Conservation (phyloP, 495 filamentous ascomycete species). For the Penicillium soppii region DNA sequence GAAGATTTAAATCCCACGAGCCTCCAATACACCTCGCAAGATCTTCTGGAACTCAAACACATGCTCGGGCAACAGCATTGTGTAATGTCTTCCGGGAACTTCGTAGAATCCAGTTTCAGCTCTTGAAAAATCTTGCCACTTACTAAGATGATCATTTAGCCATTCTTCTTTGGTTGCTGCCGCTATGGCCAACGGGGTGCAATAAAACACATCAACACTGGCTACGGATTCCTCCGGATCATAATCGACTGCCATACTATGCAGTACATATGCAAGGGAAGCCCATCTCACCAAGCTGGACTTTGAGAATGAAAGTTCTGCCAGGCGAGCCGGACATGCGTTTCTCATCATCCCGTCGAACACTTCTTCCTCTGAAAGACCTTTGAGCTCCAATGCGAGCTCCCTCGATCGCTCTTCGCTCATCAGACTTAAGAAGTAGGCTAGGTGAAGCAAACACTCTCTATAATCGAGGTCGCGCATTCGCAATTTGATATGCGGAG, state of each 20-base stretch:
- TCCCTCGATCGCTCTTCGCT: slow-evolving; percentile 30
- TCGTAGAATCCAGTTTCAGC: slow-evolving; percentile 9
- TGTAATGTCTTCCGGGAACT: slow-evolving; percentile 26
- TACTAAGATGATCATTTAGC: slow-evolving; percentile 34
- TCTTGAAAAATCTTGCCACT: slow-evolving; percentile 44
- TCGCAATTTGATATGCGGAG: slow-evolving; percentile 53
- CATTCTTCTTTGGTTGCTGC: slow-evolving; percentile 44
- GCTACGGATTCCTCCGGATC: slow-evolving; percentile 45
- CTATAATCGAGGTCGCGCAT: slow-evolving; percentile 51
- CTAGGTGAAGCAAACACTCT: slow-evolving; percentile 44
- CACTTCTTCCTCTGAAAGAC: slow-evolving; percentile 13
- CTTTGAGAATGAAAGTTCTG: slow-evolving; percentile 38
- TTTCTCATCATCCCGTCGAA: slow-evolving; percentile 29
- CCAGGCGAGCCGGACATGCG: slow-evolving; percentile 24
- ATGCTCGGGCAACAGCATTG: slow-evolving; percentile 20
- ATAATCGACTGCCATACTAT: slow-evolving; percentile 49
- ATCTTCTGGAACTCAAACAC: slow-evolving; percentile 19
- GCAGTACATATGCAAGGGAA: slow-evolving; percentile 39
- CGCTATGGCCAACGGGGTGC: slow-evolving; percentile 38
- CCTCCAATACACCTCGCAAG: slow-evolving; percentile 12
- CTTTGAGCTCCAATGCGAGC: slow-evolving; percentile 14
- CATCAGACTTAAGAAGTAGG: slow-evolving; percentile 49
- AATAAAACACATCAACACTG: slow-evolving; percentile 51
- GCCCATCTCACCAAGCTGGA: slow-evolving; percentile 37
- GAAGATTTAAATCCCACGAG: not conserved